Evolutionary conservation across 345 rosid genomes (phyloP).

Genomic region (Kandelia obovata): DNA sequence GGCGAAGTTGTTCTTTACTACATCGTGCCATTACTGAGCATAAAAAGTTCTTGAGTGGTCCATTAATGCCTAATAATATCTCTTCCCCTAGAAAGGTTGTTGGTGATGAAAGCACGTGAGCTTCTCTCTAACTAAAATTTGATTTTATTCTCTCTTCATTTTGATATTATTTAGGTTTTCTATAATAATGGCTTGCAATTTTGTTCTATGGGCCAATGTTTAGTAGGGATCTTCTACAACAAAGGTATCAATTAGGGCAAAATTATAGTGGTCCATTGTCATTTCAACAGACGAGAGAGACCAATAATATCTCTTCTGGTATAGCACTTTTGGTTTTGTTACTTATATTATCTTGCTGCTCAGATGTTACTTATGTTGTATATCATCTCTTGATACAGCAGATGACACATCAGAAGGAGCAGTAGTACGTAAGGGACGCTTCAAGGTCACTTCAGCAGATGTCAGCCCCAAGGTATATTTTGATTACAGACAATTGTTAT

Average conservation of each 20-base stretch:
- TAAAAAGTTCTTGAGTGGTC: slow-evolving; percentile 55
- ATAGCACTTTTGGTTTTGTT: slow-evolving; percentile 21
- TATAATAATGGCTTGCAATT: too few relatives aligned
- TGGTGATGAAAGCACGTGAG: slow-evolving; percentile 67
- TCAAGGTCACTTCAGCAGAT: slow-evolving; percentile 80
- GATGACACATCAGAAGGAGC: slow-evolving; percentile 81
- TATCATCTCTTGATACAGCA: slow-evolving; percentile 31
- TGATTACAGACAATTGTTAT: background rate
- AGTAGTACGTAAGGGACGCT: slow-evolving; percentile 81
- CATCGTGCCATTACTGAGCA: slow-evolving; percentile 45
- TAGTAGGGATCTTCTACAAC: slow-evolving; percentile 61
- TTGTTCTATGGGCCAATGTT: too few relatives aligned
- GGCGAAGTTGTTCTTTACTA: slow-evolving; percentile 44
- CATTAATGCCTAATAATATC: slow-evolving; percentile 46
- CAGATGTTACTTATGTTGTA: slow-evolving; percentile 3
- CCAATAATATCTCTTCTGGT: slow-evolving; percentile 53
- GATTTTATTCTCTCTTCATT: background rate
- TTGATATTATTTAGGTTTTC: too few relatives aligned
- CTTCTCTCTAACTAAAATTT: slow-evolving; percentile 8
- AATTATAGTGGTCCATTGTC: slow-evolving; percentile 73
- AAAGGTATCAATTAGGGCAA: slow-evolving; percentile 55
- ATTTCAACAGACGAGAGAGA: slow-evolving; percentile 60
- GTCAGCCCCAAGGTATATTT: slow-evolving; percentile 80
- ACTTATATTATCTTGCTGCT: slow-evolving; percentile 7
- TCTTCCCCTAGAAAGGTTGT: slow-evolving; percentile 48